These are phyloP conservation scores for Pyrenophora seminiperda DNA, from an alignment of 2,329 filamentous ascomycete genomes.

Conservation along the genomic window DNA sequence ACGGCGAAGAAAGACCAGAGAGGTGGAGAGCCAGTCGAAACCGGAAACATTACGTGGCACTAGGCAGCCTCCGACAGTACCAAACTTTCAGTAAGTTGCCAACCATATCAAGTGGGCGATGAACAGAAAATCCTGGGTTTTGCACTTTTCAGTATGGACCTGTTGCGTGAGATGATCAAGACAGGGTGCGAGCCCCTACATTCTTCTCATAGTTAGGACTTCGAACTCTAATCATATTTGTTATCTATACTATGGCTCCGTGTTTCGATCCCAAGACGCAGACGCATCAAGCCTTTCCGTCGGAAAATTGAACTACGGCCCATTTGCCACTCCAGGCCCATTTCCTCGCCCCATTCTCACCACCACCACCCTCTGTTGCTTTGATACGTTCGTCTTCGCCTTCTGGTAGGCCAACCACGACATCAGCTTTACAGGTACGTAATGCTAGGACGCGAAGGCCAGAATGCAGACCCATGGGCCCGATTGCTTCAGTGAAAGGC, in stretches of 20 bases:
- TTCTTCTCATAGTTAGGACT: too few species aligned
- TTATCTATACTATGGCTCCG: background rate
- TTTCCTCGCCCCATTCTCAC: slow-evolving; percentile 71
- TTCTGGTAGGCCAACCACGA: slow-evolving; percentile 82
- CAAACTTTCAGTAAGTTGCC: slow-evolving; percentile 31
- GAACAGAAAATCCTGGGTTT: slow-evolving; percentile 9
- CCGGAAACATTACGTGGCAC: slow-evolving; percentile 1
- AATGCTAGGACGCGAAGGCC: slow-evolving; percentile 85
- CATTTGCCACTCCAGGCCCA: slow-evolving; percentile 98
- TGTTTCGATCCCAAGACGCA: background rate
- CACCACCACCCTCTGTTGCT: slow-evolving; percentile 70
- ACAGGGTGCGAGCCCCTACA: too few species aligned
- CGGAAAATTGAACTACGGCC: slow-evolving; percentile 87
- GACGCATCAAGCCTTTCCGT: slow-evolving; percentile 60
- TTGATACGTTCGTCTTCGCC: slow-evolving; percentile 84
- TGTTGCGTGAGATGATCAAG: too few species aligned
- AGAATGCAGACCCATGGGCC: slow-evolving; percentile 79
- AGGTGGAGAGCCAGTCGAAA: slow-evolving; percentile 5
- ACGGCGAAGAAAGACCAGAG: slow-evolving; percentile 7
- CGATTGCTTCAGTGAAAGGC: slow-evolving; percentile 81
- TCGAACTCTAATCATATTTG: background rate
- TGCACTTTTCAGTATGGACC: too few species aligned
- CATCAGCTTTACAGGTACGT: slow-evolving; percentile 94
- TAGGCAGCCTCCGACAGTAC: slow-evolving; percentile 24
- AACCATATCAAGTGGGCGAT: slow-evolving; percentile 27